These are phyloP conservation scores for Pelagophyceae sp. DNA, from an alignment of 352 stramenopile genomes.

Conservation along the genomic window DNA sequence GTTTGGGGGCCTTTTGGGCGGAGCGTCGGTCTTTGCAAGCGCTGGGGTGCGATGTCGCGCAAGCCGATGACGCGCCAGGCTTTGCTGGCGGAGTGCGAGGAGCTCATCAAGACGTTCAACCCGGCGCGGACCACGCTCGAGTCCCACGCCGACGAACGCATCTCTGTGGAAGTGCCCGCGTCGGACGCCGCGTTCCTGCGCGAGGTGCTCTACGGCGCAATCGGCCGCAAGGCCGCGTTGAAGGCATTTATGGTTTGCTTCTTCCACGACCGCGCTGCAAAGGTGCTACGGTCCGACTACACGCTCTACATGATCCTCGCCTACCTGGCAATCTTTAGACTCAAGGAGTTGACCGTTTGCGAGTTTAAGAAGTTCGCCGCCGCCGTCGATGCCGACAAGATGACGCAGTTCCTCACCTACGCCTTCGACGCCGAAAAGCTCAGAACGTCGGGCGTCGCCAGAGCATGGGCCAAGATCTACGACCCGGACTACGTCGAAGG, in stretches of 20 bases:
- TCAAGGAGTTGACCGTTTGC: constrained; percentile 64
- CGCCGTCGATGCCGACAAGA: constrained; percentile 63
- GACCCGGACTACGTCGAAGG: constrained; percentile 75
- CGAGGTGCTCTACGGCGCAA: constrained; percentile 75
- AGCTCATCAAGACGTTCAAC: constrained; percentile 23
- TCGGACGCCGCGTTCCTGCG: constrained; percentile 61
- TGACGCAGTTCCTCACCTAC: constrained; percentile 70
- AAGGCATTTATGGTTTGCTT: constrained; percentile 61
- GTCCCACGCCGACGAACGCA: constrained; percentile 15
- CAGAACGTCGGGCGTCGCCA: constrained; percentile 50
- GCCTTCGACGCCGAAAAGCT: constrained; percentile 61
- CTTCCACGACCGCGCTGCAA: constrained; percentile 60
- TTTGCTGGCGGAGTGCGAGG: not conserved
- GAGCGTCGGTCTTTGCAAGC: no score
- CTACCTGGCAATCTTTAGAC: constrained; percentile 73
- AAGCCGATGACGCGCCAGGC: not conserved
- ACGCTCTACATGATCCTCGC: constrained; percentile 76
- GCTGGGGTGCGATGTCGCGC: no score
- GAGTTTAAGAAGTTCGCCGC: constrained; percentile 55
- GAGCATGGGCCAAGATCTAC: constrained; percentile 64
- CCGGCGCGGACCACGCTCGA: constrained; percentile 24
- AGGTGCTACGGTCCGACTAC: constrained; percentile 64
- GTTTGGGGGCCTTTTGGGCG: no score
- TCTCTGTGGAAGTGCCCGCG: constrained; percentile 7
- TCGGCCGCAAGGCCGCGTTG: constrained; percentile 70